A percentile compares a stretch with the other conserved stretches of the same genome.
These are phyloP conservation scores for Leccinum angustisporum DNA, from an alignment of 1,284 basidiomycete species.

Conservation along the genomic window DNA sequence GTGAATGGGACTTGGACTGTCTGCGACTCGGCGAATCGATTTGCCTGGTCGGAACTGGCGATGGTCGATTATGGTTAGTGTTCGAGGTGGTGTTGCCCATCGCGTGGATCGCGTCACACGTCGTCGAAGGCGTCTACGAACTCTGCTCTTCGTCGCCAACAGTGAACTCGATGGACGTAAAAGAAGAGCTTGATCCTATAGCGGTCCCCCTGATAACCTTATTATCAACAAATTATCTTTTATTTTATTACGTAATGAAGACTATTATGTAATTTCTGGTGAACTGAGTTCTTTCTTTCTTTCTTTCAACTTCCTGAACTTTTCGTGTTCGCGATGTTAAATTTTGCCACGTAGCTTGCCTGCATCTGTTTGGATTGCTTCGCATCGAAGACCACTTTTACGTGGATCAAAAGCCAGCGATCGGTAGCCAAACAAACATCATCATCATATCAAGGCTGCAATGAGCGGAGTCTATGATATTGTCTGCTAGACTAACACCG, in stretches of 20 bases:
- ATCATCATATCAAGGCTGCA: not conserved
- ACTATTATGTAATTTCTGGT: conserved; percentile 1
- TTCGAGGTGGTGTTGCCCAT: conserved; percentile 37
- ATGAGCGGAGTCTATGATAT: conserved; percentile 5
- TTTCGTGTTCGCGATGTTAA: not conserved
- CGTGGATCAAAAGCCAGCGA: not conserved
- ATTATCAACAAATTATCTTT: conserved; percentile 24
- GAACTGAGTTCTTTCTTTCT: too few relatives aligned
- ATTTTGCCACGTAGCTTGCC: not conserved
- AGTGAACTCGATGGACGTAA: conserved; percentile 34
- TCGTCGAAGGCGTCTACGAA: conserved; percentile 11
- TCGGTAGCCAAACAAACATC: conserved; percentile 17
- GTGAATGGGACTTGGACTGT: conserved; percentile 29
- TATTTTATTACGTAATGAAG: conserved; percentile 18
- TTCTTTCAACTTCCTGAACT: not conserved
- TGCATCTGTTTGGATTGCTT: not conserved
- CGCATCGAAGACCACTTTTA: not conserved
- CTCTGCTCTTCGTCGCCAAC: conserved; percentile 21
- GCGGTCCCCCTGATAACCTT: conserved; percentile 24
- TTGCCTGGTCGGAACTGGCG: conserved; percentile 23
- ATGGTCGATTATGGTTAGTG: conserved; percentile 31
- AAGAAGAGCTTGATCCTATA: conserved; percentile 23
- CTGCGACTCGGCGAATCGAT: conserved; percentile 26
- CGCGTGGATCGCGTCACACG: conserved; percentile 26
- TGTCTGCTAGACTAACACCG: conserved; percentile 1